Conservation (phyloP, 495 filamentous ascomycete species). For the Hypoxylon trugodes region DNA sequence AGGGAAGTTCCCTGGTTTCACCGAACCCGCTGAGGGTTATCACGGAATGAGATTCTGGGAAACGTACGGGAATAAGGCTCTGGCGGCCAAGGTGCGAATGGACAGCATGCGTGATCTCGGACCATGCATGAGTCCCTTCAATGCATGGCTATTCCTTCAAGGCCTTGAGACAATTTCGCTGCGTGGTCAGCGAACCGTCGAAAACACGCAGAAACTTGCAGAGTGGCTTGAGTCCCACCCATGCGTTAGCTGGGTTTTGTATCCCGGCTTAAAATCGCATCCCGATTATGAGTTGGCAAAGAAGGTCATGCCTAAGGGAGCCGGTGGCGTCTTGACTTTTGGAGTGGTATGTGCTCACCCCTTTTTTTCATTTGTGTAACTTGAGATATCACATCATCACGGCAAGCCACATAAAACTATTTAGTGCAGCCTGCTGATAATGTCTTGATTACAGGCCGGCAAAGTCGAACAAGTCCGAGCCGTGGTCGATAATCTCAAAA, state of each 20-base stretch:
- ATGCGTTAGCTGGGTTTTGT: conserved; percentile 51
- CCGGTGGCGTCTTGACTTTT: conserved; percentile 52
- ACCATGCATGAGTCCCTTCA: conserved; percentile 52
- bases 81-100: conserved; percentile 52
- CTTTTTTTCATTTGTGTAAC: conserved; percentile 66
- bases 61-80: conserved; percentile 50
- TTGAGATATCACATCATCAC: not conserved
- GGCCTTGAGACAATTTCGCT: conserved; percentile 50
- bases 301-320: conserved; percentile 48
- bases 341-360: conserved; percentile 43
- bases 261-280: conserved; percentile 51
- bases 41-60: conserved; percentile 56
- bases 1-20: conserved; percentile 54
- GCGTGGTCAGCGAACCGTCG: conserved; percentile 47
- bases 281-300: conserved; percentile 49
- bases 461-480: conserved; percentile 52
- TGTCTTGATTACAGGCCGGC: conserved; percentile 40
- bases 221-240: conserved; percentile 51
- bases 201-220: conserved; percentile 51
- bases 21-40: conserved; percentile 52
- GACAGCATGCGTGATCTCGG: conserved; percentile 54
- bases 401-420: conserved; percentile 67
- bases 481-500: conserved; percentile 55
- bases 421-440: conserved; percentile 26
- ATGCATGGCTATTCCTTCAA: conserved; percentile 53